Conservation (phyloP, 1,284 basidiomycete species). For the Schizopora paradoxa region DNA sequence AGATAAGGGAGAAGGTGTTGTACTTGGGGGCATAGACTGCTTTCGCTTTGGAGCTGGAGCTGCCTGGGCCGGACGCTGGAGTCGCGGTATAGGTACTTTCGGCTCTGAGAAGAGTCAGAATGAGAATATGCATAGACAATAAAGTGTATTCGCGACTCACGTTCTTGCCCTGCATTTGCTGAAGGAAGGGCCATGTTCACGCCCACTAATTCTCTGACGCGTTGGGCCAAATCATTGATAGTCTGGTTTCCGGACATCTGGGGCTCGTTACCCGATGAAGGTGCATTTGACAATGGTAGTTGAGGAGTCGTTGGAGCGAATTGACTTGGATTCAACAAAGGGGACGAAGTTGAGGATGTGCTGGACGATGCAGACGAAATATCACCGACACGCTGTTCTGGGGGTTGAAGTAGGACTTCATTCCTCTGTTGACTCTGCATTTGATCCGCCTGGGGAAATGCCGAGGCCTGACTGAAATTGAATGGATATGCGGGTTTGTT, state of each 20-base stretch:
- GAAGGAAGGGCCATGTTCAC: slow-evolving; percentile 12
- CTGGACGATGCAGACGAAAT: slow-evolving; percentile 6
- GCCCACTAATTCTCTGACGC: slow-evolving; percentile 14
- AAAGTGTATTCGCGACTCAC: not conserved
- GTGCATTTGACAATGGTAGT: not conserved
- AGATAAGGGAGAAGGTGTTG: slow-evolving; percentile 32
- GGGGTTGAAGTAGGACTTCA: not conserved
- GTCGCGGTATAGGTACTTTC: slow-evolving; percentile 37
- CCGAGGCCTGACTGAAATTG: not conserved
- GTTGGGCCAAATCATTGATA: slow-evolving; percentile 12
- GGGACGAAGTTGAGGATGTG: not conserved
- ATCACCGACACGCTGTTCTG: not conserved
- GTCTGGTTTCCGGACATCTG: slow-evolving; percentile 7
- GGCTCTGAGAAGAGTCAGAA: slow-evolving; percentile 15
- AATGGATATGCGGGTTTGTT: slow-evolving; percentile 8
- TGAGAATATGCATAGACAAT: not conserved
- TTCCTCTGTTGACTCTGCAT: not conserved
- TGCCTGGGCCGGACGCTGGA: slow-evolving; percentile 23
- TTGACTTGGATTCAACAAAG: not conserved
- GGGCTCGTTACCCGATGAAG: not conserved
- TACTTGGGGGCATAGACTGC: slow-evolving; percentile 18
- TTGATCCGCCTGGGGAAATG: not conserved
- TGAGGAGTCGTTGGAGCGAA: not conserved
- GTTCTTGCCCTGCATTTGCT: not conserved
- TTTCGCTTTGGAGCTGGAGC: slow-evolving; percentile 1